Percentiles rank a stretch among this genome's conserved stretches.
phyloP scores from a whole-genome alignment of 306 rosid genomes.

The Rosa chinensis region DNA sequence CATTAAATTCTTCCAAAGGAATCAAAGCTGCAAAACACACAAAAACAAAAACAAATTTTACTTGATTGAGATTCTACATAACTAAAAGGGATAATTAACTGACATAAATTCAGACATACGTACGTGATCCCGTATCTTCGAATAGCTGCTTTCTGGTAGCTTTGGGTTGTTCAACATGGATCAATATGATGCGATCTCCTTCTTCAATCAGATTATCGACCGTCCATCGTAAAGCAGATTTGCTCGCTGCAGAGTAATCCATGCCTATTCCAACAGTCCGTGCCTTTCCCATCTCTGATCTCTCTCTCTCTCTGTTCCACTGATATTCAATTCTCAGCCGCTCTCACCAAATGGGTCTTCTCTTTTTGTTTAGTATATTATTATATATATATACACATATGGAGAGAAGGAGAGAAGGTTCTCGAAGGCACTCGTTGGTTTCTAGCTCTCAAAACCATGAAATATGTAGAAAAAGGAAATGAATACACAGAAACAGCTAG shows the following conservation, averaged over 20 bases:
- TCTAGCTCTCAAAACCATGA: too few relatives aligned
- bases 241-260: conserved; percentile 73
- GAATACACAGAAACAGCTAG: too few relatives aligned
- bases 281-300: conserved; percentile 36
- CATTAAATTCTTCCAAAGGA: conserved; percentile 73
- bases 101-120: neutral
- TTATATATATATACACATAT: too few relatives aligned
- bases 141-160: conserved; percentile 65
- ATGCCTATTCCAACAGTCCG: conserved; percentile 61
- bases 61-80: too few relatives aligned
- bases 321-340: too few relatives aligned
- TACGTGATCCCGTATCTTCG: conserved; percentile 61
- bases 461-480: too few relatives aligned
- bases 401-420: too few relatives aligned
- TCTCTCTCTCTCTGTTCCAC: neutral
- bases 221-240: conserved; percentile 70
- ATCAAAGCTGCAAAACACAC: conserved; percentile 54
- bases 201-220: conserved; percentile 48
- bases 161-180: conserved; percentile 60
- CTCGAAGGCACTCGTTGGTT: too few relatives aligned
- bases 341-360: too few relatives aligned
- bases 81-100: too few relatives aligned
- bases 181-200: conserved; percentile 55
- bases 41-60: conserved; percentile 2
- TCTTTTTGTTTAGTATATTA: too few relatives aligned